Conservation (phyloP, 768 basidiomycete genomes). For the Tricholoma matsutake region DNA sequence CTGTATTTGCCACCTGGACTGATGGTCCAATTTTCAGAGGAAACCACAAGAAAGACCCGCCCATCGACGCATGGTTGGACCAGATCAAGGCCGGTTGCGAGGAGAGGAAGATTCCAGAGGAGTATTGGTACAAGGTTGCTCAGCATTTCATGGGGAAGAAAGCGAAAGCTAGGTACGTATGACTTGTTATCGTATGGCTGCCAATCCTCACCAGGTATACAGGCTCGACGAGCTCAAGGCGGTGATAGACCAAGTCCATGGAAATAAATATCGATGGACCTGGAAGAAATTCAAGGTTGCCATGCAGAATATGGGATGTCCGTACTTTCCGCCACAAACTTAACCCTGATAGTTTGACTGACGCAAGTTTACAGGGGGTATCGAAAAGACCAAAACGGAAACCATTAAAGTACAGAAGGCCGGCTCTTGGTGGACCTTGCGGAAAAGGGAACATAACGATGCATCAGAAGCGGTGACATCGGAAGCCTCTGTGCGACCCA, state of each 20-base stretch:
- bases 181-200: not conserved
- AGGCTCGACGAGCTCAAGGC: conserved; percentile 68
- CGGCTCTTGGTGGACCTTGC: conserved; percentile 22
- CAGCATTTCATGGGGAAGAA: conserved; percentile 73
- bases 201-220: not conserved
- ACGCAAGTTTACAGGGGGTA: conserved; percentile 49
- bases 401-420: conserved; percentile 31
- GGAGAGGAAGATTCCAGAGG: conserved; percentile 69
- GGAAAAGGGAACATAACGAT: conserved; percentile 43
- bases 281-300: conserved; percentile 83
- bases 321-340: conserved; percentile 26
- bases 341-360: conserved; percentile 1
- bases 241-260: conserved; percentile 71
- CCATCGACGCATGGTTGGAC: conserved; percentile 72
- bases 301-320: conserved; percentile 80
- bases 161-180: conserved; percentile 52
- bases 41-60: conserved; percentile 62
- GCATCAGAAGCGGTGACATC: conserved; percentile 3
- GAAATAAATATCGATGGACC: conserved; percentile 75
- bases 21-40: conserved; percentile 67
- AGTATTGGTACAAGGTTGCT: conserved; percentile 81
- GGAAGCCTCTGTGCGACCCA: conserved; percentile 8
- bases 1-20: conserved; percentile 61
- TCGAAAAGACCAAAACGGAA: conserved; percentile 58
- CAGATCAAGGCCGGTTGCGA: conserved; percentile 70